Base-by-base conservation (phyloP, 1,284 basidiomycete species). In the Ceratobasidium papillatum region DNA sequence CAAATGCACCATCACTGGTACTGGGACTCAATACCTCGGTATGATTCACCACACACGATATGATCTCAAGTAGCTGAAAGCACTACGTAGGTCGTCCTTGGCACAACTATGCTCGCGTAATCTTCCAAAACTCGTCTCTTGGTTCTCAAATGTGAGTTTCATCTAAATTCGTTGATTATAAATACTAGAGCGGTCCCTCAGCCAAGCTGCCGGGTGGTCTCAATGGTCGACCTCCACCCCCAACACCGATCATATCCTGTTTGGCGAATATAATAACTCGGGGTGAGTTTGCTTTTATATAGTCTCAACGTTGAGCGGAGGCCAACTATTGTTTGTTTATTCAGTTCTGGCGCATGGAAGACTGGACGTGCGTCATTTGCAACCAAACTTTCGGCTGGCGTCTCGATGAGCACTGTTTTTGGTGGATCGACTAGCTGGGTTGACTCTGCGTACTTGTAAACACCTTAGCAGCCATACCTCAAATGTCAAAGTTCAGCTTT, bases 391-490 rank as follows among this genome's bases (percentile, higher is more conserved):
- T 25, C 69, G 2, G 61, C 65, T 36, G 73, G 34, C 2, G 30
- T 76, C 14, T 66, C 75, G 8, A 49, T 75, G 27, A 68, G 56
- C 54, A 77, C 78, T 11, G 77, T 77, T 43, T 73, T 77, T 49
- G 72, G 69, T 45, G 69, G 75, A 22, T 77, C 78, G 25, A 77
- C 78, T 11, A 76, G 68, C 68, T 78, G 77, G 77, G 69, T 77
- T 22, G 75, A 77, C 51, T 47, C 77, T 12, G 45, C 72, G 14
- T 77, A 76, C 49, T 63, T 78, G 71, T 75, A 66, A 51, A 65
- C 12, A 19, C 7, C 27, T 25, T 27, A 9, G 14, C 38, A 41
- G 38, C n/a, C n/a, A n/a, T n/a, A n/a, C n/a, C n/a, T n/a, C n/a
- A n/a, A n/a, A n/a, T n/a, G n/a, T n/a, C n/a, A n/a, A n/a, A n/a